Percentiles rank a stretch among this genome's conserved stretches.
Evolutionary conservation across 225 moss, liverwort and hornwort genomes (phyloP).

Genomic region (Sphagnum tenellum): DNA sequence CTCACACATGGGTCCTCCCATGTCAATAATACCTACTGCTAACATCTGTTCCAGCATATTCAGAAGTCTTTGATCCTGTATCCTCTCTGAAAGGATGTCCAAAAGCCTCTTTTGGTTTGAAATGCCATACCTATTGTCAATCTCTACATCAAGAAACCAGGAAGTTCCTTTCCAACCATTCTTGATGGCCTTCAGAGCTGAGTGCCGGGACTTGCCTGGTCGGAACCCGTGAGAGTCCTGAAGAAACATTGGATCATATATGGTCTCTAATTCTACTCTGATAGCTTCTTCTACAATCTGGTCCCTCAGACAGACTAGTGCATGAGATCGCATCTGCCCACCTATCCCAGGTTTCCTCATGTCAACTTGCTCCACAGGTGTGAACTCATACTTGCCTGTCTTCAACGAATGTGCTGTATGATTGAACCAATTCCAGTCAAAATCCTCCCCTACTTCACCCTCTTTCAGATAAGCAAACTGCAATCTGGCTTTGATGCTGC

Average conservation of each 20-base stretch:
- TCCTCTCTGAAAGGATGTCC: conserved; percentile 14
- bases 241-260: conserved; percentile 22
- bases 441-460: conserved; percentile 27
- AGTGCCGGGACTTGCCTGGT: conserved; percentile 20
- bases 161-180: conserved; percentile 41
- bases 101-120: conserved; percentile 22
- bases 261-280: conserved; percentile 22
- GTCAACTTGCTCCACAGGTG: conserved; percentile 16
- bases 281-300: conserved; percentile 43
- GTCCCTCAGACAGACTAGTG: conserved; percentile 22
- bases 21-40: conserved; percentile 9
- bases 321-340: conserved; percentile 7
- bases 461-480: conserved; percentile 4
- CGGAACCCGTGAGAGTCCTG: conserved; percentile 5
- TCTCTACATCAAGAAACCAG: conserved; percentile 38
- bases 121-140: conserved; percentile 10
- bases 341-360: conserved; percentile 40
- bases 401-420: conserved; percentile 16
- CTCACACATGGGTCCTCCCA: conserved; percentile 12
- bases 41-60: conserved; percentile 19
- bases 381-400: conserved; percentile 17
- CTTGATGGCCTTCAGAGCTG: conserved; percentile 31
- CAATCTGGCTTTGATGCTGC: conserved; percentile 16
- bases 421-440: conserved; percentile 13
- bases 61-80: conserved; percentile 27